Conservation (phyloP, 352 stramenopile species). For the Globisporangium nodosum region DNA sequence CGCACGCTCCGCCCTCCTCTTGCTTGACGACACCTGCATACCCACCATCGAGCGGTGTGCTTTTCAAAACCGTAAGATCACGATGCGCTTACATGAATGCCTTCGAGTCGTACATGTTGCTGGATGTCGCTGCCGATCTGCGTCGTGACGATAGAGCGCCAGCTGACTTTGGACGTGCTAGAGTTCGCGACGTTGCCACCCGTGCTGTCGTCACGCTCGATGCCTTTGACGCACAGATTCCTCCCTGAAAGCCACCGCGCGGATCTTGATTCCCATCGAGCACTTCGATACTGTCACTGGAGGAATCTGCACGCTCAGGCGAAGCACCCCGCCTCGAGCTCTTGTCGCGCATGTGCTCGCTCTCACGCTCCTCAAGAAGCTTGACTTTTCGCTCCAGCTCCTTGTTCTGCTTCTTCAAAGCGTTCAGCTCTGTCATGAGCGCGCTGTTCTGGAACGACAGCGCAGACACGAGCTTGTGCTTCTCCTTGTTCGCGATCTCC, state of each 20-base stretch:
- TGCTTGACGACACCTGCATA: constrained; percentile 4
- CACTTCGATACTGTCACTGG: background rate
- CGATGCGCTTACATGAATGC: background rate
- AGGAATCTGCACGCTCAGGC: background rate
- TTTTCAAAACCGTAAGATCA: constrained; percentile 1
- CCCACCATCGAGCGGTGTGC: background rate
- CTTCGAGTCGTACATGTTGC: background rate
- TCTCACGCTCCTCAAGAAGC: constrained; percentile 4
- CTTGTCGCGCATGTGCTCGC: constrained; percentile 1
- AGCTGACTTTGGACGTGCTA: constrained; percentile 22
- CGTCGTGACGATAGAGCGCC: constrained; percentile 3
- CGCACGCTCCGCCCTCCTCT: background rate
- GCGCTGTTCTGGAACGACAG: constrained; percentile 67
- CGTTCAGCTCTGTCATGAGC: constrained; percentile 62
- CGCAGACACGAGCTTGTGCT: constrained; percentile 63
- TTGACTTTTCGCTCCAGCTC: constrained; percentile 44
- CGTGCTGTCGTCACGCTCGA: background rate
- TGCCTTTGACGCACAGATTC: background rate
- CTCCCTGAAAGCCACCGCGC: background rate
- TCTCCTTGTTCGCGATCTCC: constrained; percentile 52
- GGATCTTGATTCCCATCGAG: constrained; percentile 1
- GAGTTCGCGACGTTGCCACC: background rate
- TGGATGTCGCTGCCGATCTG: background rate
- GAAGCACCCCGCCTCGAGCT: background rate
- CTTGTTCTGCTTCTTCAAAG: constrained; percentile 51